Evolutionary conservation across 192 early-diverging fungal species (phyloP), one percentile per base, ranked within the genome.

Genomic region (Umbelopsis vinacea): DNA sequence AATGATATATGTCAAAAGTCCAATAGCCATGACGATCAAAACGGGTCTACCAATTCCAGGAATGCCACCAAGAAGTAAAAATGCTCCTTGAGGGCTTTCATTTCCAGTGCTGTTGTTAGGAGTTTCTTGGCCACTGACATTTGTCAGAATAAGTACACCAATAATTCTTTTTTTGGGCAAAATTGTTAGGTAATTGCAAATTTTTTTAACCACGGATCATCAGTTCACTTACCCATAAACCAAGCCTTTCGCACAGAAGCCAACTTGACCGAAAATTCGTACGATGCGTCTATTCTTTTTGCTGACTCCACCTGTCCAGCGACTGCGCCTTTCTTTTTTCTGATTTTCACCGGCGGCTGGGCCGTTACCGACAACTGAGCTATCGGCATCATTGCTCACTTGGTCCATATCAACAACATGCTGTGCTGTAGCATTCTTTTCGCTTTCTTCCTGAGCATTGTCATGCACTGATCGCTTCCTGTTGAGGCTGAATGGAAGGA

Each of bases 181-280:
- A 45, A 24, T 37, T 2, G 38, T 45, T 22, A 14, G 29, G 37
- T 19, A 11, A 23, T 23, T 24, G 14, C 40, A 43, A 38, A 35
- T 22, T 43, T 37, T 40, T 21, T 15, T 37, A 40, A 3, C 4
- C 48, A n/a, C n/a, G 48, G 9, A 0, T 23, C 19, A 11, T 10
- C 2, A 2, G 11, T 46, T n/a, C 8, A 22, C 70, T 10, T 37
- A 63, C 40, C 53, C 70, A 23, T 43, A 37, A 17, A 57, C 70
- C 52, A 63, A 37, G 14, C 85, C 85, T 75, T 86, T 86, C n/a
- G 82, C 78, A 10, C 74, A 74, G 73, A 86, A 86, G 8, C 85
- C 85, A 14, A 86, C 57, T 50, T 78, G 74, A 0, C 85, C 85
- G 19, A 86, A 52, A 43, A 48, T 67, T 45, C 63, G 71, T 2